Conservation (phyloP, 352 stramenopile genomes). For the Phytophthora boehmeriae region DNA sequence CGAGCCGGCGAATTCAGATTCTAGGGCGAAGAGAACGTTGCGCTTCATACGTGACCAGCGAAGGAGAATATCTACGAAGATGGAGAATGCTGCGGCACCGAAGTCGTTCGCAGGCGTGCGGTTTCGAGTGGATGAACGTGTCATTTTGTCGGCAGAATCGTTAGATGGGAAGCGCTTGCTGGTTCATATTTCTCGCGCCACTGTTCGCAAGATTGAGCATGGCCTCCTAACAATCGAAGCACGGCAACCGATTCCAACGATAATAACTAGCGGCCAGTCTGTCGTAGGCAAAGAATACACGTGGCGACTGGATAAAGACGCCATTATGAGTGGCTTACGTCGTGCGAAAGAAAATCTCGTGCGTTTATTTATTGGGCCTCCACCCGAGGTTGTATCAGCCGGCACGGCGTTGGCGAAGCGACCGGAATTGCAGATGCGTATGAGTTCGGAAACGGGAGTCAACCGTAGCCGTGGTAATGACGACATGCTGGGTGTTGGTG, state of each 20-base stretch:
- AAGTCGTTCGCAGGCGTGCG: slow-evolving; percentile 57
- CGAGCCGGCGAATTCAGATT: slow-evolving; percentile 35
- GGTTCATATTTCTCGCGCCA: slow-evolving; percentile 65
- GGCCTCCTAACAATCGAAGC: slow-evolving; percentile 56
- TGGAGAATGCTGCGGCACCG: slow-evolving; percentile 10
- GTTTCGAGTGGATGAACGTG: slow-evolving; percentile 72
- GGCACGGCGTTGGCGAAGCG: slow-evolving; percentile 40
- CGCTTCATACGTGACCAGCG: slow-evolving; percentile 59
- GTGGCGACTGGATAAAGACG: slow-evolving; percentile 82
- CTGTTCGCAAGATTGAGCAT: slow-evolving; percentile 52
- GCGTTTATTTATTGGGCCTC: slow-evolving; percentile 63
- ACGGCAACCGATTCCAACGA: slow-evolving; percentile 61
- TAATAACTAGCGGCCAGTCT: slow-evolving; percentile 62
- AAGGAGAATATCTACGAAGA: slow-evolving; percentile 14
- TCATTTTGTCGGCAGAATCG: slow-evolving; percentile 79
- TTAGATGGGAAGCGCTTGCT: slow-evolving; percentile 66
- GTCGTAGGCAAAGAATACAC: slow-evolving; percentile 63
- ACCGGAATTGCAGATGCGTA: slow-evolving; percentile 40
- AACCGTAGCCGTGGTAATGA: slow-evolving; percentile 17
- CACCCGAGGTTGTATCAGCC: slow-evolving; percentile 45
- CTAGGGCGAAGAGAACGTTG: slow-evolving; percentile 44
- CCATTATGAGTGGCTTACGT: slow-evolving; percentile 66
- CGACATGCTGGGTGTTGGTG: slow-evolving; percentile 38
- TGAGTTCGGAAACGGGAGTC: slow-evolving; percentile 16
- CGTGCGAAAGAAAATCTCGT: slow-evolving; percentile 83